Conservation (phyloP, 1,284 basidiomycete species). For the Rhodotorula sp. region DNA sequence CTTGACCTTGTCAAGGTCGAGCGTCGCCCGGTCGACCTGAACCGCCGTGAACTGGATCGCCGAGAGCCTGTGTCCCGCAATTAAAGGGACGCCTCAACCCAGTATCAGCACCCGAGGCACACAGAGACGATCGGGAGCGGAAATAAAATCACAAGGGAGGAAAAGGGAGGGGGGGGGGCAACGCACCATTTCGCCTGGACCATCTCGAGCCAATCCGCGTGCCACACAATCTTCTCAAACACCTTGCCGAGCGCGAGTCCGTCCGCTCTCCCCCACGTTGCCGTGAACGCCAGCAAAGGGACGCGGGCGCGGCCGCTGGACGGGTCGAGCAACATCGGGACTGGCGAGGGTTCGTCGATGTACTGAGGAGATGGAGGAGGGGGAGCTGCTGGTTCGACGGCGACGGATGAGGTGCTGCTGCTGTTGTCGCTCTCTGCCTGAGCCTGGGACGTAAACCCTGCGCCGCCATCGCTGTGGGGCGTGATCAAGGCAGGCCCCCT, state of each 20-base stretch:
- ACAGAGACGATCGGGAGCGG: no score
- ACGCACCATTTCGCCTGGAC: slow-evolving; percentile 81
- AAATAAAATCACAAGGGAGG: no score
- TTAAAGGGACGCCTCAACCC: no score
- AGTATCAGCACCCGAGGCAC: neutral
- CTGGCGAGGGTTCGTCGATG: slow-evolving; percentile 42
- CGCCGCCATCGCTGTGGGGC: no score
- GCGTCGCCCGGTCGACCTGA: slow-evolving; percentile 55
- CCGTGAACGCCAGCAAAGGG: slow-evolving; percentile 91
- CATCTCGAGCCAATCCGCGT: slow-evolving; percentile 89
- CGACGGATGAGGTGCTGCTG: no score
- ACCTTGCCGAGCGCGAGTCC: slow-evolving; percentile 82
- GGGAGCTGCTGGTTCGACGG: neutral
- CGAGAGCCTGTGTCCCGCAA: slow-evolving; percentile 68
- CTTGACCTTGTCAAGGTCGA: slow-evolving; percentile 67
- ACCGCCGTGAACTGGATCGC: slow-evolving; percentile 79
- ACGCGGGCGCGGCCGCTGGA: slow-evolving; percentile 51
- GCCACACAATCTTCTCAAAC: slow-evolving; percentile 89
- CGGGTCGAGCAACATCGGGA: slow-evolving; percentile 8
- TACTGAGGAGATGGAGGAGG: neutral
- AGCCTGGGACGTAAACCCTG: no score
- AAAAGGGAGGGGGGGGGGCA: neutral
- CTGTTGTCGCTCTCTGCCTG: no score
- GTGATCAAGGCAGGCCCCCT: no score
- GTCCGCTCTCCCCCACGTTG: slow-evolving; percentile 90